Evolutionary conservation across 371 early-diverging fungal genomes (phyloP).

Genomic region (Mucor lusitanicus): DNA sequence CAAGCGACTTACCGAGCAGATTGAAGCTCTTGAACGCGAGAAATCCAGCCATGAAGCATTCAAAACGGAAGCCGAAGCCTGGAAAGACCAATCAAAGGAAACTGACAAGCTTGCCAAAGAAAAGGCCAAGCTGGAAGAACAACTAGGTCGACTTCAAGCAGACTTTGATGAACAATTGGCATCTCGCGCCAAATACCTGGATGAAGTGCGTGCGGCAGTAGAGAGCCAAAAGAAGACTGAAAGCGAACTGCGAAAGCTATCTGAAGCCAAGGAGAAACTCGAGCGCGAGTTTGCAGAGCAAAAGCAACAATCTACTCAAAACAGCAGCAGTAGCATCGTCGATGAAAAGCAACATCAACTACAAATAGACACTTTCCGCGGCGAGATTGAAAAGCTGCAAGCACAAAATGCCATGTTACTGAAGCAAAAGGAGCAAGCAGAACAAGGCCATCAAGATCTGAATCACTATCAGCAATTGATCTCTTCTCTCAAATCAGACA

Average conservation of each 20-base stretch:
- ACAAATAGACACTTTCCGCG: conserved; percentile 35
- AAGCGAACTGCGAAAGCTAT: conserved; percentile 39
- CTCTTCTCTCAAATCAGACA: conserved; percentile 46
- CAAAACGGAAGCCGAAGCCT: conserved; percentile 38
- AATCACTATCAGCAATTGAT: conserved; percentile 28
- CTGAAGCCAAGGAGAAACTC: conserved; percentile 46
- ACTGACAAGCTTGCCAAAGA: conserved; percentile 42
- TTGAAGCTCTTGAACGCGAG: conserved; percentile 39
- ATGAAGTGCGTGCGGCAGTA: conserved; percentile 38
- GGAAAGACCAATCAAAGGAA: conserved; percentile 43
- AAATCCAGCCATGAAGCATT: conserved; percentile 32
- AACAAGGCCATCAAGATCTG: conserved; percentile 37
- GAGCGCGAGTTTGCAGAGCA: conserved; percentile 39
- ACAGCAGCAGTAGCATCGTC: conserved; percentile 25
- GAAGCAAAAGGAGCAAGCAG: conserved; percentile 53
- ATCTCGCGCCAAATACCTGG: conserved; percentile 38
- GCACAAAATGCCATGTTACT: conserved; percentile 43
- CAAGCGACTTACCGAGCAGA: conserved; percentile 51
- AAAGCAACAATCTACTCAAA: conserved; percentile 20
- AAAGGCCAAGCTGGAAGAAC: conserved; percentile 38
- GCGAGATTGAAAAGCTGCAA: conserved; percentile 38
- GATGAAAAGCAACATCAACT: conserved; percentile 25
- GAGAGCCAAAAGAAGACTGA: conserved; percentile 53
- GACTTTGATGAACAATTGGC: conserved; percentile 41
- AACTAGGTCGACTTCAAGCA: conserved; percentile 29